Evolutionary conservation across 257 asterid genomes (phyloP).

Genomic region (Solanum habrochaites): DNA sequence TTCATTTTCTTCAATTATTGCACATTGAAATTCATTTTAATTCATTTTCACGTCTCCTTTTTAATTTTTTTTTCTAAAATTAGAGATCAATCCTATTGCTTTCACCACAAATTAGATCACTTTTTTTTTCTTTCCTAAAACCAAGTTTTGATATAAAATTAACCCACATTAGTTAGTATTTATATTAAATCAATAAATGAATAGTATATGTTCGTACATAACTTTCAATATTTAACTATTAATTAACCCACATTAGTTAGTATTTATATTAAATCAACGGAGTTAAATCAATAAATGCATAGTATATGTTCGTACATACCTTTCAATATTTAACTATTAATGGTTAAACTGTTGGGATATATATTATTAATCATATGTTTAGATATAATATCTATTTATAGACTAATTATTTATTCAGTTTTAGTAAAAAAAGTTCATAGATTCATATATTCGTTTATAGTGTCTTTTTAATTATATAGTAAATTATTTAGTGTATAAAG

Average conservation of each 20-base stretch:
- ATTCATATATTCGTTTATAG: neutral
- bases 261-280: neutral
- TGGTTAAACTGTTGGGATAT: neutral
- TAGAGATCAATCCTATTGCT: neutral
- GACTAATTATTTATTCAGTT: too few relatives aligned
- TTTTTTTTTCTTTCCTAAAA: neutral
- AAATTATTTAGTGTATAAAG: neutral
- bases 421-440: neutral
- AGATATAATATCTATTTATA: neutral
- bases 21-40: neutral
- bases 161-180: neutral
- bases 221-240: neutral
- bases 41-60: neutral
- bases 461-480: too few relatives aligned
- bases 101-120: neutral
- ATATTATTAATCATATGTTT: neutral
- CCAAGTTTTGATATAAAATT: neutral
- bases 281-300: neutral
- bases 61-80: neutral
- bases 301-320: neutral
- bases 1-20: neutral
- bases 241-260: neutral
- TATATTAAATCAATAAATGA: neutral
- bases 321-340: neutral
- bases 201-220: neutral